Conservation (phyloP, 495 filamentous ascomycete genomes). For the Penicillium angulare region DNA sequence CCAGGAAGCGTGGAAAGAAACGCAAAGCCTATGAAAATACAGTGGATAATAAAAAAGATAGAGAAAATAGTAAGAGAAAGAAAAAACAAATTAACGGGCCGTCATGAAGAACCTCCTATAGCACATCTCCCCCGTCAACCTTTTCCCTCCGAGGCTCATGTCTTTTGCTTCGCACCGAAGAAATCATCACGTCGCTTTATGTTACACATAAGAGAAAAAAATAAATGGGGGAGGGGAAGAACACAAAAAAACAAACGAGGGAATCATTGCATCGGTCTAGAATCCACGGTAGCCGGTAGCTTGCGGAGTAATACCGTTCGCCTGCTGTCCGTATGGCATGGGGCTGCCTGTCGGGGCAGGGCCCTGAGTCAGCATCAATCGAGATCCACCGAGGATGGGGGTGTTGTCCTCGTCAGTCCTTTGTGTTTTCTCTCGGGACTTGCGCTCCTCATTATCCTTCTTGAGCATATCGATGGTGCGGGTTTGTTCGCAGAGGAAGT, state of each 20-base stretch:
- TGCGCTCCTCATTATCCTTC: constrained; percentile 97
- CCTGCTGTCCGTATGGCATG: constrained; percentile 60
- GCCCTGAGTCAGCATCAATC: constrained; percentile 98
- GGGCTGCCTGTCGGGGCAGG: constrained; percentile 59
- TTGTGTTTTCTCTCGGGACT: constrained; percentile 79
- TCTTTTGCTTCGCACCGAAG: constrained; percentile 27
- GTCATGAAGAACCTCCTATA: constrained; percentile 17
- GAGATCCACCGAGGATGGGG: constrained; percentile 85
- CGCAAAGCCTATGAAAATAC: constrained; percentile 19
- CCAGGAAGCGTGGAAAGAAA: constrained; percentile 12
- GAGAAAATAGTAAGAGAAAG: background rate
- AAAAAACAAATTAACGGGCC: constrained; percentile 24
- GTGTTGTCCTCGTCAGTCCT: constrained; percentile 88
- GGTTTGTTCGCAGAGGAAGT: constrained; percentile 88
- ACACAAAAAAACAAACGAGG: constrained; percentile 12
- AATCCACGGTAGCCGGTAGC: constrained; percentile 70
- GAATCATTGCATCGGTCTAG: constrained; percentile 27
- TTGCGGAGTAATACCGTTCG: constrained; percentile 80
- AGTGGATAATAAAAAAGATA: constrained; percentile 13
- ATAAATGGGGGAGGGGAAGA: background rate
- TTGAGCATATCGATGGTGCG: constrained; percentile 79
- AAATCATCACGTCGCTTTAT: constrained; percentile 39
- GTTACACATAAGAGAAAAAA: constrained; percentile 37
- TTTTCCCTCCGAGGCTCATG: constrained; percentile 11
- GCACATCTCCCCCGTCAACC: constrained; percentile 11